These are phyloP conservation scores for Ganoderma meredithae DNA, from an alignment of 1,284 basidiomycete genomes.

Conservation along the genomic window DNA sequence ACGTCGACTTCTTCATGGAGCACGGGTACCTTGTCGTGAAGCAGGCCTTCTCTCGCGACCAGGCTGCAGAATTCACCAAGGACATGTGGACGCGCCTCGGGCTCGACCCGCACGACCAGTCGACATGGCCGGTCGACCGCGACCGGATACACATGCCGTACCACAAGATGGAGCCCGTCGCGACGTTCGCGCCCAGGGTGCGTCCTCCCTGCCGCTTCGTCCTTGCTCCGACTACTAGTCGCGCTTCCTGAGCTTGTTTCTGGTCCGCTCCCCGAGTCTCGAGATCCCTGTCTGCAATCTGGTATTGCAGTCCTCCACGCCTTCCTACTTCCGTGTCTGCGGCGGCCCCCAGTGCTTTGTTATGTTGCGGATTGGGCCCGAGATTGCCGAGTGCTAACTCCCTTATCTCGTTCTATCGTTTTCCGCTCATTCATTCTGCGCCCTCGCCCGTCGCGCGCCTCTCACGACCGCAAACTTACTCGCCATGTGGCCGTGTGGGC, in stretches of 20 bases:
- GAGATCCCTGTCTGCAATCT: neutral
- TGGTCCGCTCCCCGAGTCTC: constrained; percentile 2
- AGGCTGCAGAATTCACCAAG: constrained; percentile 56
- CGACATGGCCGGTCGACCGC: constrained; percentile 52
- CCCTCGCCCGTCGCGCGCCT: neutral
- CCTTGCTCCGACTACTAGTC: neutral
- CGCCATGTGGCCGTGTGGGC: neutral
- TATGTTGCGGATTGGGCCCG: constrained; percentile 1
- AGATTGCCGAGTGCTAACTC: constrained; percentile 4
- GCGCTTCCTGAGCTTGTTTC: neutral
- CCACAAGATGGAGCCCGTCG: constrained; percentile 53
- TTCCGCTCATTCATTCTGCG: constrained; percentile 1
- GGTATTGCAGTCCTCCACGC: neutral
- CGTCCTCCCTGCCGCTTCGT: constrained; percentile 13
- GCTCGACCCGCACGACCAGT: constrained; percentile 58
- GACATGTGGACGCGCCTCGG: constrained; percentile 61
- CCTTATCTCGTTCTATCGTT: neutral
- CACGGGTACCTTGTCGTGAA: constrained; percentile 64
- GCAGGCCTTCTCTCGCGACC: constrained; percentile 58
- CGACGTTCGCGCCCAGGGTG: constrained; percentile 61
- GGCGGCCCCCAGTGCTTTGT: neutral
- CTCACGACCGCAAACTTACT: neutral
- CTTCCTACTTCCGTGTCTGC: neutral
- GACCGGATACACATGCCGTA: constrained; percentile 67
- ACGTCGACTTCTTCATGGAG: constrained; percentile 61